These are phyloP conservation scores for Rhytidiadelphus loreus DNA, from an alignment of 225 moss, liverwort and hornwort genomes.

Conservation along the genomic window DNA sequence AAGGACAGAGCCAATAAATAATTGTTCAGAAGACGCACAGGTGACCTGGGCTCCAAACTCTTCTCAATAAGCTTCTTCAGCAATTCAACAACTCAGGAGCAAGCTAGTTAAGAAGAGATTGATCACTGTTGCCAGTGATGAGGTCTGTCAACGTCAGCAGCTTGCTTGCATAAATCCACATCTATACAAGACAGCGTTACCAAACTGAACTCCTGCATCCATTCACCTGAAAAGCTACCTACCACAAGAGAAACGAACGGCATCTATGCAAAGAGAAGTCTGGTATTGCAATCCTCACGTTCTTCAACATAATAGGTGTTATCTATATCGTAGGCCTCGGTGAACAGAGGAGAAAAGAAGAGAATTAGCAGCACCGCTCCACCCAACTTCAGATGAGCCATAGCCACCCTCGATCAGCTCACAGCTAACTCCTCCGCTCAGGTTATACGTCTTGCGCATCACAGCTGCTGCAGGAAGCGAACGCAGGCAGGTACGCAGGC, in stretches of 20 bases:
- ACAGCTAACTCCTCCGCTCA: not conserved
- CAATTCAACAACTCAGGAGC: not conserved
- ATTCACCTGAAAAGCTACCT: not conserved
- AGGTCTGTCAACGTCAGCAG: not conserved
- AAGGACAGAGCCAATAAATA: no score
- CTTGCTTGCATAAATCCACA: not conserved
- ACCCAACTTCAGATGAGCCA: not conserved
- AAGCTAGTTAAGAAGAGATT: not conserved
- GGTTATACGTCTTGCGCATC: not conserved
- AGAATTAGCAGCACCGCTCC: not conserved
- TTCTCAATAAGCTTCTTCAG: not conserved
- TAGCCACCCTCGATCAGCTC: not conserved
- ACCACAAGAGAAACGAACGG: not conserved
- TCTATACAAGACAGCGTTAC: not conserved
- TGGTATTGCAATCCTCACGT: not conserved
- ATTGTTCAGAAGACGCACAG: no score
- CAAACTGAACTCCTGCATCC: not conserved
- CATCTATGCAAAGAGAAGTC: not conserved
- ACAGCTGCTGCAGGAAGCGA: not conserved
- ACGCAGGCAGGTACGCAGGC: not conserved
- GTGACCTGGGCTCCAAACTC: not conserved
- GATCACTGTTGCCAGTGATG: not conserved
- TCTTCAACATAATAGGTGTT: accelerated
- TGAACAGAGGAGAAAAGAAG: not conserved
- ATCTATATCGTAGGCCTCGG: not conserved